Conservation (phyloP, 345 rosid species). For the Balakata baccata region DNA sequence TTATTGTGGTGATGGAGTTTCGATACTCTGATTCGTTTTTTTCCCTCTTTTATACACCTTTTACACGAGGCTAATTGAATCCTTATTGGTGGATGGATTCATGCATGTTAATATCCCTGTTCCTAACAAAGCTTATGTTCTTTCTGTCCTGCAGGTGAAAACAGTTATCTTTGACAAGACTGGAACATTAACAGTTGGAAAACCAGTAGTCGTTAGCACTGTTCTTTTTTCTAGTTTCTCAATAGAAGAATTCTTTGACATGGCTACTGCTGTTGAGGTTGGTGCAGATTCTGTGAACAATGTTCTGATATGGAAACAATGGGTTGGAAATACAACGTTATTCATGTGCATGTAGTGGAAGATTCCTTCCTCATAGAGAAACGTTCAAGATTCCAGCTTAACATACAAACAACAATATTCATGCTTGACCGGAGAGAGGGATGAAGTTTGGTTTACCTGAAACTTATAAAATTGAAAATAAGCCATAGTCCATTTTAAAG, state of each 20-base stretch:
- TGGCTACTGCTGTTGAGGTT: conserved; percentile 65
- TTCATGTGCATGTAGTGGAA: neutral
- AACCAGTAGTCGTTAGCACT: conserved; percentile 57
- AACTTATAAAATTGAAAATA: neutral
- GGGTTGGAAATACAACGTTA: neutral
- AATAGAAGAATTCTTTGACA: conserved; percentile 61
- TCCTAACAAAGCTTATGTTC: neutral
- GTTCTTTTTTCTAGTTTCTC: conserved; percentile 54
- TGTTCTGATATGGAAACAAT: neutral
- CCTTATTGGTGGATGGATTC: neutral
- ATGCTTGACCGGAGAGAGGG: neutral
- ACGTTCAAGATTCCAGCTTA: neutral
- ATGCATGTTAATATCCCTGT: neutral
- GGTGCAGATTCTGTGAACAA: neutral
- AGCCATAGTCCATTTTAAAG: neutral
- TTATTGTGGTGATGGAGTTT: no score
- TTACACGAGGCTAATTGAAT: neutral
- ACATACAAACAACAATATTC: neutral
- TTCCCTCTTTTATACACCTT: neutral
- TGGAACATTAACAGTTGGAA: conserved; percentile 67
- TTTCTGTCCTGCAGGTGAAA: conserved; percentile 43
- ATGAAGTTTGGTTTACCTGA: neutral
- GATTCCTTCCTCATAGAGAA: neutral
- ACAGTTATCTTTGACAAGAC: conserved; percentile 69
- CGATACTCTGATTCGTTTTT: neutral